phyloP scores from a whole-genome alignment of 23 red algal genomes.

The Agarophyton chilense region DNA sequence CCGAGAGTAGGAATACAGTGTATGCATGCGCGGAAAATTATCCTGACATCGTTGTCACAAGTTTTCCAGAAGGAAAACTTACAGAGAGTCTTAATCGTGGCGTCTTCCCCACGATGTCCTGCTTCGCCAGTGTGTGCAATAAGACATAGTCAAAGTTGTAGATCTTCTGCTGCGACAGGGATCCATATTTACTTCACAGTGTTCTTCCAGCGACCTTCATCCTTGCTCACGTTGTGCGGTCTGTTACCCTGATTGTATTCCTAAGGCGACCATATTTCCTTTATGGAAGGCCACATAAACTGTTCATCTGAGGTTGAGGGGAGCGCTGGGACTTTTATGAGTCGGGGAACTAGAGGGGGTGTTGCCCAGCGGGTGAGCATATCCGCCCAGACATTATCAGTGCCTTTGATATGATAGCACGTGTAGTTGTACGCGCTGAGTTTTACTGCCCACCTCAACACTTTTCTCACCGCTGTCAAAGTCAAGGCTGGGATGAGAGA shows the following conservation, averaged over 20 bases:
- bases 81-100: too few relatives aligned
- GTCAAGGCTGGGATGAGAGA: neutral
- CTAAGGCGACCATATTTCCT: neutral
- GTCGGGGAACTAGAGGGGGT: neutral
- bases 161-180: neutral
- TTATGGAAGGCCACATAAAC: neutral
- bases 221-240: neutral
- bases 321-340: neutral
- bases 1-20: neutral
- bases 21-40: neutral
- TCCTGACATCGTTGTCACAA: neutral
- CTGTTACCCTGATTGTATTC: neutral
- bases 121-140: neutral
- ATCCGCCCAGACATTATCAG: conserved; percentile 1
- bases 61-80: too few relatives aligned
- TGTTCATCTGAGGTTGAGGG: neutral
- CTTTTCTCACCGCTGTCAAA: neutral
- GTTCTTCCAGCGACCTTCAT: neutral
- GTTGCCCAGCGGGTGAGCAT: neutral
- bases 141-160: neutral
- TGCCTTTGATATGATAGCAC: neutral
- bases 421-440: neutral
- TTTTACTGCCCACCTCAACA: neutral
- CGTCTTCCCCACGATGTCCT: neutral
- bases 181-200: neutral